Base-by-base conservation (phyloP, 2,329 filamentous ascomycete genomes). In the Fusarium domesticum region DNA sequence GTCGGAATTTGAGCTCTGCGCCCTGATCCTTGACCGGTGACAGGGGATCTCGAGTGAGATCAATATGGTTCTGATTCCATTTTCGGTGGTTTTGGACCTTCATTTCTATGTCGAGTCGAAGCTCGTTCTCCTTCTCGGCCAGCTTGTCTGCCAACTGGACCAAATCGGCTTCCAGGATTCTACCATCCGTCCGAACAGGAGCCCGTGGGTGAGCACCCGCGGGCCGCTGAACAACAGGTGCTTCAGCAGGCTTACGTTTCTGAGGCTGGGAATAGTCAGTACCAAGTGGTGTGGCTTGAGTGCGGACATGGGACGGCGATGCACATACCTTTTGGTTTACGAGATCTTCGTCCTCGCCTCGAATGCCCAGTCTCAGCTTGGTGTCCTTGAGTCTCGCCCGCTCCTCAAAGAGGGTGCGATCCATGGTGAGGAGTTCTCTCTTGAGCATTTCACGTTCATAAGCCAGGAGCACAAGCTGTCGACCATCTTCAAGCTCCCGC, bases 11-110 rank as follows among this genome's bases (percentile, higher is more conserved):
- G 45, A 76, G 68, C 51, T 84, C 77, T 56, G 74, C 73, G 33
- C 71, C 74, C 54, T 80, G 75, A 47, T 89, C 85, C 60, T 81
- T 75, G 34, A 88, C 81, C 17, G 90, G 90, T 39, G 87, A 89
- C 54, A 97, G 78, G 39, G 92, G 90, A 54, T 85, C 84, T 71
- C 85, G 83, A 50, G 92, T 96, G 64, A 90, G 78, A 70, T 97
- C 91, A 59, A 95, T 80, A 72, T 89, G 90, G 62, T 88, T 86
- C 58, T 87, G 78, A 69, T 96, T 96, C 90, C 92, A 96, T 64
- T 87, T 84, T 58, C 86, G 82, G 70, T 96, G 92, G 68, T 93
- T 92, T 59, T 85, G 79, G 42, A 95, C 83, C 68, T 95, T 92
- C 58, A 82, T 82, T 66, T 95, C 88, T 64, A 97, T 89, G 61